Evolutionary conservation across 202 grass and related monocot species (phyloP).

Genomic region (Panicum virgatum): DNA sequence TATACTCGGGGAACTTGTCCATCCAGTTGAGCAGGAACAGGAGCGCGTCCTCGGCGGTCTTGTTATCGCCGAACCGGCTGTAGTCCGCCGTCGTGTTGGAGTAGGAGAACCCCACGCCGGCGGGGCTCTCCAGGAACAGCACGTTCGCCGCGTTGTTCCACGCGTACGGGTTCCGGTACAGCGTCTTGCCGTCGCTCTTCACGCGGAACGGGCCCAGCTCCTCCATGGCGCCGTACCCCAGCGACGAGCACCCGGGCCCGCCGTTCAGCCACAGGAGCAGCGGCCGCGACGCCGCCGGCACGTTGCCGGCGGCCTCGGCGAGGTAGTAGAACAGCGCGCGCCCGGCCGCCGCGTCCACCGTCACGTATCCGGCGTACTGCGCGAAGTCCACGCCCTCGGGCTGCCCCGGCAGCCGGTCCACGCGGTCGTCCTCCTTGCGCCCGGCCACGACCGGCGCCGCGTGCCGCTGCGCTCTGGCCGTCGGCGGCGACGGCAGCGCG

Average conservation of each 20-base stretch:
- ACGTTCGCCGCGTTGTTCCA: slow-evolving; percentile 88
- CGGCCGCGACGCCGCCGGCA: slow-evolving; percentile 40
- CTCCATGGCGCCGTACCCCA: slow-evolving; percentile 91
- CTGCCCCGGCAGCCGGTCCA: slow-evolving; percentile 67
- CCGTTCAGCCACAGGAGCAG: slow-evolving; percentile 94
- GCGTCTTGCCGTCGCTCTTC: slow-evolving; percentile 82
- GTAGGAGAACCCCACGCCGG: slow-evolving; percentile 89
- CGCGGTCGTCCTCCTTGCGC: slow-evolving; percentile 63
- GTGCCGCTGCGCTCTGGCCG: background rate
- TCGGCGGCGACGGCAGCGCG: background rate
- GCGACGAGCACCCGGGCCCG: slow-evolving; percentile 83
- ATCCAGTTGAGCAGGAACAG: slow-evolving; percentile 68
- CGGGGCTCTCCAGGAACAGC: slow-evolving; percentile 89
- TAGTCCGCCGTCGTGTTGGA: slow-evolving; percentile 89
- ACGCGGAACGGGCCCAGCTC: slow-evolving; percentile 94
- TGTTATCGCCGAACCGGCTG: slow-evolving; percentile 47
- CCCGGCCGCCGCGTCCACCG: slow-evolving; percentile 59
- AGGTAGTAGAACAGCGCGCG: slow-evolving; percentile 94
- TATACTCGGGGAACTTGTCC: slow-evolving; percentile 84
- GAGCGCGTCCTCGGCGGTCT: slow-evolving; percentile 64
- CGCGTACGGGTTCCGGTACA: slow-evolving; percentile 80
- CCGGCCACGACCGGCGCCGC: background rate
- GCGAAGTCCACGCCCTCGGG: slow-evolving; percentile 55
- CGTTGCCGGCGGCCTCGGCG: slow-evolving; percentile 44
- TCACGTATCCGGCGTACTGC: slow-evolving; percentile 90